These are phyloP conservation scores for Auricularia cornea DNA, from an alignment of 768 basidiomycete genomes.

Conservation along the genomic window DNA sequence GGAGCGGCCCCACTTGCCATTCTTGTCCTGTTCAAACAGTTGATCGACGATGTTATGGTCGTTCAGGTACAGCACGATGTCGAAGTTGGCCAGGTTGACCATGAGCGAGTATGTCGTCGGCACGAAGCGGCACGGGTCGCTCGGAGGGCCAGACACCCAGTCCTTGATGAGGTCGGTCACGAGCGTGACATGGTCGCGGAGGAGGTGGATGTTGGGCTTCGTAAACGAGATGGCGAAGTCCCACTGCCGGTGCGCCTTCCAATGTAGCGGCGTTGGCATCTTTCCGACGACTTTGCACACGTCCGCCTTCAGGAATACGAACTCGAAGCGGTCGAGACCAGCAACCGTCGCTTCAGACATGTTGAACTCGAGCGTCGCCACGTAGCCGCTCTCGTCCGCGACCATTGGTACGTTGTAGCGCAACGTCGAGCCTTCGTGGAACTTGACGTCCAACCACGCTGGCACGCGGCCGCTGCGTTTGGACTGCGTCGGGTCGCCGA, in stretches of 20 bases:
- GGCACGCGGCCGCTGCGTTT: constrained; percentile 36
- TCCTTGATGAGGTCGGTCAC: constrained; percentile 89
- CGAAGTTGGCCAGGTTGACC: constrained; percentile 65
- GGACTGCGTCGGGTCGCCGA: background rate
- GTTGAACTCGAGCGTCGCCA: constrained; percentile 6
- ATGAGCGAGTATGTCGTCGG: constrained; percentile 72
- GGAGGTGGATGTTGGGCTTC: constrained; percentile 63
- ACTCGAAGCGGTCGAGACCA: background rate
- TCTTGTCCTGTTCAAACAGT: constrained; percentile 71
- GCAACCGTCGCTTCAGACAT: constrained; percentile 7
- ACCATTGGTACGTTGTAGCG: constrained; percentile 81
- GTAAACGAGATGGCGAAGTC: constrained; percentile 60
- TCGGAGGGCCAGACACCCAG: constrained; percentile 78
- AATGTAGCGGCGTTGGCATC: constrained; percentile 72
- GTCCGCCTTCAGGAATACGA: background rate
- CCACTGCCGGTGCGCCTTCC: constrained; percentile 81
- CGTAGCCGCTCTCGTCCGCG: constrained; percentile 47
- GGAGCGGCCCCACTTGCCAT: constrained; percentile 40
- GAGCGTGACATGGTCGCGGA: constrained; percentile 93
- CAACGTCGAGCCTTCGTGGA: constrained; percentile 78
- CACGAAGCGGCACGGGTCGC: constrained; percentile 73
- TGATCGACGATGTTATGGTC: constrained; percentile 97
- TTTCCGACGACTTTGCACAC: constrained; percentile 15
- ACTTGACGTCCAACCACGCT: constrained; percentile 62
- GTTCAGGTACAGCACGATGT: constrained; percentile 76